These are phyloP conservation scores for Trypanosoma grayi DNA, from an alignment of 208 protist species.

Conservation along the genomic window DNA sequence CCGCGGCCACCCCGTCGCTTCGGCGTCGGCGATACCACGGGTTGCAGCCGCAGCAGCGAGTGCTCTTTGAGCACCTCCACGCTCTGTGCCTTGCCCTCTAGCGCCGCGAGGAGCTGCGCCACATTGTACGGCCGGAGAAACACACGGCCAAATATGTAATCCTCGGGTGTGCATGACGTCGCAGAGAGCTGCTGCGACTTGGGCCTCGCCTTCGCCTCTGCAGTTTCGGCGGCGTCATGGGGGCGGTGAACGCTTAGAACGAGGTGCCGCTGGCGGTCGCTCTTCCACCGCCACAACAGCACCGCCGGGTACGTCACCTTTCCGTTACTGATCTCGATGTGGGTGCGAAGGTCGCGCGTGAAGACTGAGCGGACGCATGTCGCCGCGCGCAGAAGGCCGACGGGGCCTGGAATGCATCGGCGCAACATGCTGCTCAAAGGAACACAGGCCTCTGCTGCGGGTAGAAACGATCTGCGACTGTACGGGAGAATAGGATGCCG, in stretches of 20 bases:
- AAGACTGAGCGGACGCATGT: constrained; percentile 31
- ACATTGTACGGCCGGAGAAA: constrained; percentile 87
- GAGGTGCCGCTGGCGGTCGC: constrained; percentile 48
- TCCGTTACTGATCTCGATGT: constrained; percentile 37
- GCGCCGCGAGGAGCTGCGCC: constrained; percentile 72
- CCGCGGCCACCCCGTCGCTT: not conserved
- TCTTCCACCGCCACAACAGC: constrained; percentile 64
- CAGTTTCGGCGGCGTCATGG: not conserved
- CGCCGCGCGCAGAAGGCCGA: not conserved
- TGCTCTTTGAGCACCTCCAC: constrained; percentile 41
- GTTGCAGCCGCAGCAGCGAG: constrained; percentile 36
- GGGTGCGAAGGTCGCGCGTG: constrained; percentile 53
- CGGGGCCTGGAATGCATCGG: not conserved
- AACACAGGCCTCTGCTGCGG: no score
- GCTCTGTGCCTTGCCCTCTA: constrained; percentile 53
- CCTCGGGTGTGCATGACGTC: constrained; percentile 12
- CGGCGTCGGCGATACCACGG: not conserved
- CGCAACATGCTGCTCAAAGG: no score
- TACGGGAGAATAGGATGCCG: no score
- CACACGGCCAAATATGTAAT: constrained; percentile 76
- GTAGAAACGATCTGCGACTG: no score
- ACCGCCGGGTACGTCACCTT: constrained; percentile 40
- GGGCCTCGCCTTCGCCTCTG: not conserved
- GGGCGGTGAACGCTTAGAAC: constrained; percentile 47
- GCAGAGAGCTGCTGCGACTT: constrained; percentile 3